Conservation (phyloP, 106 monocot genomes). For the Platanthera guangdongensis region DNA sequence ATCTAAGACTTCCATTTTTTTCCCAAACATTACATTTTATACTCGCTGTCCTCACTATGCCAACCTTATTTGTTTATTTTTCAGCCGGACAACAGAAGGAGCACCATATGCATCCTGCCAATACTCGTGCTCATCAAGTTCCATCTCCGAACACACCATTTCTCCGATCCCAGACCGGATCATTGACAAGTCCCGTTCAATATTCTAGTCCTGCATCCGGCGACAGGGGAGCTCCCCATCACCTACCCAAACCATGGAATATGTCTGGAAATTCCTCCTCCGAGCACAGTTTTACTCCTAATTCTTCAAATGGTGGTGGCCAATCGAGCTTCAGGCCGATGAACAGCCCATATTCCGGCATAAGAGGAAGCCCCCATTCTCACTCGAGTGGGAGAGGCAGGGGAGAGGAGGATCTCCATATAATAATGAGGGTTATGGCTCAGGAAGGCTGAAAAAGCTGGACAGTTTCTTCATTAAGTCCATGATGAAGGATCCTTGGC, state of each 20-base stretch:
- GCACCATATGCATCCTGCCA: neutral
- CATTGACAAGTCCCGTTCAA: constrained; percentile 24
- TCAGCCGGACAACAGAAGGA: constrained; percentile 16
- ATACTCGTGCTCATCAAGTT: constrained; percentile 1
- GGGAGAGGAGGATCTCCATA: constrained; percentile 24
- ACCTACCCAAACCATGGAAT: constrained; percentile 7
- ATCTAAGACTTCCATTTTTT: too few relatives aligned
- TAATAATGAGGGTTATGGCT: neutral
- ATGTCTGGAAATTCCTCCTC: constrained; percentile 13
- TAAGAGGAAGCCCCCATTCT: constrained; percentile 17
- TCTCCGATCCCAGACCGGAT: neutral
- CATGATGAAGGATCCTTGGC: constrained; percentile 54
- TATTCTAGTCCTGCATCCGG: constrained; percentile 3
- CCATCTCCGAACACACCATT: constrained; percentile 9
- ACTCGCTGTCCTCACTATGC: too few relatives aligned
- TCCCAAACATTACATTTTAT: too few relatives aligned
- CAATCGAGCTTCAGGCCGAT: constrained; percentile 5
- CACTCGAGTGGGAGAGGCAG: constrained; percentile 18
- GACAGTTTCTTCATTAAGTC: constrained; percentile 18
- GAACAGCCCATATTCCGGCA: neutral
- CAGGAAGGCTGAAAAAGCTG: neutral
- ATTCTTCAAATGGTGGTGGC: neutral
- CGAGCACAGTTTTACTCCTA: neutral
- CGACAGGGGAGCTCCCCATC: neutral
- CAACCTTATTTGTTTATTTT: neutral